These are phyloP conservation scores for Fusarium subtropicale DNA, from an alignment of 2,329 filamentous ascomycete genomes.

Conservation along the genomic window DNA sequence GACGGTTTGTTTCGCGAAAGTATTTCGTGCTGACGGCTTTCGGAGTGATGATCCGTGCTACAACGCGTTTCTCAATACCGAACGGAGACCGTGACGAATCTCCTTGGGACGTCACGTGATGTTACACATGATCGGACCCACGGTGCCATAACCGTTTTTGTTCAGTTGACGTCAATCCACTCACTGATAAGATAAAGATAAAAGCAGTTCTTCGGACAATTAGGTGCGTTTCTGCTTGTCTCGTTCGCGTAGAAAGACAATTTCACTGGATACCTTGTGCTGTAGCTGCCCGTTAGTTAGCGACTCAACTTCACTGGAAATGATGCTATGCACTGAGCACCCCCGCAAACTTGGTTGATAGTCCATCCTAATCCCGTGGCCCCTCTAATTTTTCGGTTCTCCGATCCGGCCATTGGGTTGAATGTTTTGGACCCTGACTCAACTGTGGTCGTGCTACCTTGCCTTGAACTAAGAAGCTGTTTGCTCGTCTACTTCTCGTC, in stretches of 20 bases:
- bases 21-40: constrained; percentile 21
- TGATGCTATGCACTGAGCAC: constrained; percentile 1
- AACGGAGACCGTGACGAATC: constrained; percentile 19
- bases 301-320: background rate
- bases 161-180: constrained; percentile 33
- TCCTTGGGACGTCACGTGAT: constrained; percentile 7
- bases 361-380: constrained; percentile 20
- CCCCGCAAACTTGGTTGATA: constrained; percentile 20
- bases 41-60: constrained; percentile 29
- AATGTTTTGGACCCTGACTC: constrained; percentile 38
- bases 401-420: constrained; percentile 38
- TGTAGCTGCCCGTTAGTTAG: background rate
- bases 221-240: background rate
- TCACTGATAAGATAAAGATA: constrained; percentile 34
- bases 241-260: background rate
- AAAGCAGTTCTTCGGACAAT: background rate
- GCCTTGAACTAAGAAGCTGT: background rate
- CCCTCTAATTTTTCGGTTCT: constrained; percentile 44
- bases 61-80: constrained; percentile 27
- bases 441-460: background rate
- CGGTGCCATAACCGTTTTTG: constrained; percentile 6
- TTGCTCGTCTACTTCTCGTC: constrained; percentile 12
- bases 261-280: background rate
- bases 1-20: background rate
- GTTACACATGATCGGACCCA: constrained; percentile 21